Evolutionary conservation across 31 red algal genomes (phyloP).

Genomic region (Odonthalia washingtoniensis): DNA sequence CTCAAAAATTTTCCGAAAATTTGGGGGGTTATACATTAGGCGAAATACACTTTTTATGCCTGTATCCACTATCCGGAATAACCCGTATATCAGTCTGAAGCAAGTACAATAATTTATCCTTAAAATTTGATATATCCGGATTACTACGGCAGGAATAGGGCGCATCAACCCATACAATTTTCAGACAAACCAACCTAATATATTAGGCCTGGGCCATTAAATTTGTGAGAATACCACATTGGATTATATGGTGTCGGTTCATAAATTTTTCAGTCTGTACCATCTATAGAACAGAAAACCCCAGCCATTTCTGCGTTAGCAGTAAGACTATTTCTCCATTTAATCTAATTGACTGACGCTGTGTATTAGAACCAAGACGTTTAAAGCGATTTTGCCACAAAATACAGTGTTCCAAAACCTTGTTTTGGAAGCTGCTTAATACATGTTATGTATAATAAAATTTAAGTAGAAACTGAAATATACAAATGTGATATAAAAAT

Average conservation of each 20-base stretch:
- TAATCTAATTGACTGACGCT: neutral
- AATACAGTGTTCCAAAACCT: too few species aligned
- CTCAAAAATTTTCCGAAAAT: neutral
- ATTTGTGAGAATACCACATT: conserved; percentile 39
- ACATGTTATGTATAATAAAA: too few species aligned
- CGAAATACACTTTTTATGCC: neutral
- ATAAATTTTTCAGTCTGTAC: conserved; percentile 35
- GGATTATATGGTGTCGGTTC: conserved; percentile 16
- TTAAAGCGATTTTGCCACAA: too few species aligned
- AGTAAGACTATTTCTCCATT: neutral
- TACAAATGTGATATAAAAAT: too few species aligned
- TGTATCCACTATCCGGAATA: neutral
- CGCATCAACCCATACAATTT: conserved; percentile 33
- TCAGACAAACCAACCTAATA: conserved; percentile 5
- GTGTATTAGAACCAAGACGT: too few species aligned
- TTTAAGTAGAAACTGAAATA: too few species aligned
- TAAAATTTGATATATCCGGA: neutral
- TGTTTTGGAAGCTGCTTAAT: too few species aligned
- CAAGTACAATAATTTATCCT: neutral
- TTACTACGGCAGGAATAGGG: neutral
- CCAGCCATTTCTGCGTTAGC: neutral
- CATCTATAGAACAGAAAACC: conserved; percentile 30
- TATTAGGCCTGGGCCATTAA: neutral
- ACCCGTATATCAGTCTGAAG: neutral
- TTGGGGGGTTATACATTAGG: neutral